phyloP scores from a whole-genome alignment of 352 stramenopile genomes.

The Pythium inflatum region DNA sequence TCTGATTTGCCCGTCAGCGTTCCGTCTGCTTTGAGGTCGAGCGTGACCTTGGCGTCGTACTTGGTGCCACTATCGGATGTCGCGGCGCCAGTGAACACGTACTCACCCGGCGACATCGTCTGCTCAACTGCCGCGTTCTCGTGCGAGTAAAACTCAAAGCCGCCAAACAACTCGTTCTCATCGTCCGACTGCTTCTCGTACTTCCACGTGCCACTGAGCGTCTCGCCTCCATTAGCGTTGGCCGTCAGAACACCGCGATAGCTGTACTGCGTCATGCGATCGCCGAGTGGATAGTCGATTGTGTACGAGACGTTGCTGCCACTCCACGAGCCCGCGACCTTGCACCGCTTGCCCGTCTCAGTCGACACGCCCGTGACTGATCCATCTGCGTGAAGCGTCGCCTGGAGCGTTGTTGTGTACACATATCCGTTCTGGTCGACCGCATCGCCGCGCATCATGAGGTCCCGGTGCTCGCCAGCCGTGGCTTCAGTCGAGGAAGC shows the following conservation, averaged over 20 bases:
- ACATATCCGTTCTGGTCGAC: slow-evolving; percentile 16
- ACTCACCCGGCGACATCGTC: background rate
- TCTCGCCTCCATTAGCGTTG: background rate
- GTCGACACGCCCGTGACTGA: slow-evolving; percentile 5
- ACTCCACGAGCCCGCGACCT: background rate
- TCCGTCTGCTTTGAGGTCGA: background rate
- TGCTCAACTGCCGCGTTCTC: background rate
- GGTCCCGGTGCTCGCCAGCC: background rate
- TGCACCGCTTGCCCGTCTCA: slow-evolving; percentile 11
- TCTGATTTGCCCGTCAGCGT: background rate
- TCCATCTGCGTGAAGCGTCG: slow-evolving; percentile 5
- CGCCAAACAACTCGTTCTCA: background rate
- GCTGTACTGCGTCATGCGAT: background rate
- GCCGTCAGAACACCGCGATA: slow-evolving; percentile 6
- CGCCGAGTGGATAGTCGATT: slow-evolving; percentile 6
- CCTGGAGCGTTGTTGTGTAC: slow-evolving; percentile 7
- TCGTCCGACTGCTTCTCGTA: slow-evolving; percentile 1
- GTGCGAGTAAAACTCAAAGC: background rate
- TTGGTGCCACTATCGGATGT: slow-evolving; percentile 1
- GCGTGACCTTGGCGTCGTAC: slow-evolving; percentile 14
- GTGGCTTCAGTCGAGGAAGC: background rate
- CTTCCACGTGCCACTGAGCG: slow-evolving; percentile 18
- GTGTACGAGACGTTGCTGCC: slow-evolving; percentile 10
- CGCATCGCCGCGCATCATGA: slow-evolving; percentile 2
- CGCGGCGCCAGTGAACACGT: slow-evolving; percentile 9